Evolutionary conservation across 228 moss, liverwort and hornwort species (phyloP), one percentile per base, ranked within the genome.

Genomic region (Sphagnum fallax): DNA sequence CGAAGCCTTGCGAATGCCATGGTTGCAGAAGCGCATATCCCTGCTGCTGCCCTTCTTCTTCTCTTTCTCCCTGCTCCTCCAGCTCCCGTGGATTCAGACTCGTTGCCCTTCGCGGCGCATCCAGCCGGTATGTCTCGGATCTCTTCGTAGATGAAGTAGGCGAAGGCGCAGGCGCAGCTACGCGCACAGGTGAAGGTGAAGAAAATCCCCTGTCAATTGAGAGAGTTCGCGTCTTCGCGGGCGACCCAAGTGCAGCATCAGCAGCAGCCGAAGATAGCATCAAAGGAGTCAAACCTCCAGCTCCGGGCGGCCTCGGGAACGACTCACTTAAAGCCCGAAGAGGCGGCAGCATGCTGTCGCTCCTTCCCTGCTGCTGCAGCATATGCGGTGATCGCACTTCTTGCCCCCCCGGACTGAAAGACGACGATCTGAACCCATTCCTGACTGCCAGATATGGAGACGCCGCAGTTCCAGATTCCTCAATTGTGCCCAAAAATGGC

Each of bases 1-100:
- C 94, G 16, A 90, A 91, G 5, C 86, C 84, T 73, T 91, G 94
- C 0, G 94, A 91, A 67, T 94, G 94, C 94, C 94, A 91, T 10
- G 94, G 84, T 71, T 84, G 82, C 69, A 81, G 76, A 16, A 15
- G 32, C 7, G 32, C 64, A 16, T 16, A 16, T 16, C 53, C 48
- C 16, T 62, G 32, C 60, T 70, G 74, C 3, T 51, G 57, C 51
- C 51, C 49, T 10, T 62, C 72, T 8, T 32, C 48, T 52, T 48
- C 64, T 73, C 52, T 60, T 6, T 14, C 15, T 5, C 6, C 53
- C 16, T 79, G 68, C n/a, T 73, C 69, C 49, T 78, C 76, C 32
- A 51, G 60, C 32, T 61, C 71, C 65, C 47, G 18, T 47, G 83
- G 77, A 70, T 81, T 82, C 75, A 76, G 67, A 4, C 7, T 52